These are phyloP conservation scores for Pyracantha coccinea DNA, from an alignment of 331 rosid species.

Conservation along the genomic window DNA sequence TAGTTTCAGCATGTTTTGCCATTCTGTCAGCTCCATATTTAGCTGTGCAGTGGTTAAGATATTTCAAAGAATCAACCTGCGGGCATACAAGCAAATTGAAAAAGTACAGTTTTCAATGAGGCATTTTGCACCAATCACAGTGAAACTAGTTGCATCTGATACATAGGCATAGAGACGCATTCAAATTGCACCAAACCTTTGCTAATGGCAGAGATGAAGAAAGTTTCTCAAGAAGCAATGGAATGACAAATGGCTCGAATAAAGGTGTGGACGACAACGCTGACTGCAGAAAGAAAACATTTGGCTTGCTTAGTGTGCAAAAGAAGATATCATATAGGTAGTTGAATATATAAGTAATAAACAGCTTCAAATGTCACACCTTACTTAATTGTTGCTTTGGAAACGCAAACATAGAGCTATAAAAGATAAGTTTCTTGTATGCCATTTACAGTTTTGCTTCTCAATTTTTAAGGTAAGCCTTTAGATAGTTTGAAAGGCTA, in stretches of 20 bases:
- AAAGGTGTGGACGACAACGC: constrained; percentile 74
- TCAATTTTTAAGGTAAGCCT: neutral
- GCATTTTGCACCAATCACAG: neutral
- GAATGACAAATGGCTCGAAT: constrained; percentile 79
- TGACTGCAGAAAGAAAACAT: constrained; percentile 41
- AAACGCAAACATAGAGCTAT: neutral
- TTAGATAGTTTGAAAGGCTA: neutral
- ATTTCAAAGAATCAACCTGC: constrained; percentile 89
- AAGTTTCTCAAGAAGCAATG: constrained; percentile 88
- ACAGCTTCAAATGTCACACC: neutral
- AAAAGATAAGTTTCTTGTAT: neutral
- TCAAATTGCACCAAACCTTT: constrained; percentile 54
- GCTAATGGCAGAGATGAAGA: constrained; percentile 71
- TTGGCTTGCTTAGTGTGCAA: neutral
- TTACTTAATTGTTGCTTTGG: neutral
- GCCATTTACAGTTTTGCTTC: neutral
- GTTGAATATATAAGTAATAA: neutral
- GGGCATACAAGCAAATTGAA: constrained; percentile 14
- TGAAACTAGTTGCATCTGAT: constrained; percentile 3
- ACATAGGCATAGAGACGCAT: constrained; percentile 11
- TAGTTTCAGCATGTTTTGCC: constrained; percentile 49
- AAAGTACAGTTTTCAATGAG: neutral
- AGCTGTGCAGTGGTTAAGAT: constrained; percentile 54
- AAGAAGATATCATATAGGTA: constrained; percentile 10
- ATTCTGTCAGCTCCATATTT: constrained; percentile 83